Base-by-base conservation (phyloP, 1,284 basidiomycete species). In the Ceratobasidium theobromae region DNA sequence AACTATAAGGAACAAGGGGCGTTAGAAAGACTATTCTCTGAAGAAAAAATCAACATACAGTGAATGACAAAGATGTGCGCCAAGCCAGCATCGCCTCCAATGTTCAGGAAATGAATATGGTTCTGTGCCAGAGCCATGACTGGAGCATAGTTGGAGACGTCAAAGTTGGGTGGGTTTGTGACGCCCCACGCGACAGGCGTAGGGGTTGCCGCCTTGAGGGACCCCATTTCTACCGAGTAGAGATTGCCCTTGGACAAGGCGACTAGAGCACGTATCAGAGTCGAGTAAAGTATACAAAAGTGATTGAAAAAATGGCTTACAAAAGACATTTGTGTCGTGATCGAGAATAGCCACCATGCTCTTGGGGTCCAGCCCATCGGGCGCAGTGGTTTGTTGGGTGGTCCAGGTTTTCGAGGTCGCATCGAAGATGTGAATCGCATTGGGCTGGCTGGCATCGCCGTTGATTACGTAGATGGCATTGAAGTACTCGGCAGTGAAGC, bases 301-400 rank as follows among this genome's bases (percentile, higher is more conserved):
- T 16, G 30, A n/a, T 5, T 23, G 28, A 35, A 52, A 16, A 8
- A n/a, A 16, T 21, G 3, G 71, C 79, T 53, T 70, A 86, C 86
- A 93, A 78, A 94, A 86, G 68, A 87, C 84, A 69, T 93, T 93
- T 58, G 92, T 95, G 76, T 95, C 92, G 72, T 94, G 92, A 77
- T 95, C 93, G 41, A 95, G 82, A 68, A 94, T 85, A 28, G 88
- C 80, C 28, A 77, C 77, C 71, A 84, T 86, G 32, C 79, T 79
- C 0, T 79, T 73, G 1, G 82, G 79, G 74, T 89, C 83, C 72
- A 88, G 85, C 68, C 81, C 82, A 21, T 27, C 48, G 9, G 40
- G 54, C 16, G 81, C 77, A 11, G 75, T 69, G 14, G 67, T 68
- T 32, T 67, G 48, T 72, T 91, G 89, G 1, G 79, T 85, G 5